A percentile compares a stretch with the other conserved stretches of the same genome.
Evolutionary conservation across 2,329 filamentous ascomycete species (phyloP).

Genomic region (Fusarium chuoi): DNA sequence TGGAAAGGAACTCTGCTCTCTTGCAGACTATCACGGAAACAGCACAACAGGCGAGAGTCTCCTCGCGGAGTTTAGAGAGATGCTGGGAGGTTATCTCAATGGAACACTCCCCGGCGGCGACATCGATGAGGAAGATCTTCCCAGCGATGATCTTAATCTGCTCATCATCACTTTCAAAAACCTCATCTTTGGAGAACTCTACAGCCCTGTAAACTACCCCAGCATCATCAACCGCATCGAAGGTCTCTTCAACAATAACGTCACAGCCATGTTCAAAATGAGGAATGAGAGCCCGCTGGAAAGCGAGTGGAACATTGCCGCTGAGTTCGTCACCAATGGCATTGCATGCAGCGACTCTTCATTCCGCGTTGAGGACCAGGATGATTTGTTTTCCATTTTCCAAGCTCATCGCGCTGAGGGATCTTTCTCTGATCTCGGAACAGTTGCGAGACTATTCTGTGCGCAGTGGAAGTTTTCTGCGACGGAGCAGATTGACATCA

Average conservation of each 20-base stretch:
- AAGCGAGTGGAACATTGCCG: not conserved
- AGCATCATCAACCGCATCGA: not conserved
- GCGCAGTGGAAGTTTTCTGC: not conserved
- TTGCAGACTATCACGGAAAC: not conserved
- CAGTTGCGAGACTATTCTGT: not conserved
- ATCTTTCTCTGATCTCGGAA: not conserved
- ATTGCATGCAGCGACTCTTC: not conserved
- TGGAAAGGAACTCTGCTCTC: not conserved
- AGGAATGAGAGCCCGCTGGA: no score
- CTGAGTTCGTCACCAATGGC: not conserved
- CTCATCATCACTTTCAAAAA: not conserved
- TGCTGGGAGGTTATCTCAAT: not conserved
- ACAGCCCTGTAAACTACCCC: not conserved
- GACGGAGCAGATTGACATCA: not conserved
- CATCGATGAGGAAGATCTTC: not conserved
- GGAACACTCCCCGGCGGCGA: not conserved
- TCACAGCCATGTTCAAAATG: not conserved
- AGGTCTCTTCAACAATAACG: not conserved
- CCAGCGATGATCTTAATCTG: not conserved
- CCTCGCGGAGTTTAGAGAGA: not conserved
- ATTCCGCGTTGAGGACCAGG: not conserved
- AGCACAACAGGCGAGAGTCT: not conserved
- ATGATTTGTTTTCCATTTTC: constrained; percentile 9
- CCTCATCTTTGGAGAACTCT: not conserved
- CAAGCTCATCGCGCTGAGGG: not conserved